Evolutionary conservation across 257 asterid genomes (phyloP).

Genomic region (Hygrophila difformis): DNA sequence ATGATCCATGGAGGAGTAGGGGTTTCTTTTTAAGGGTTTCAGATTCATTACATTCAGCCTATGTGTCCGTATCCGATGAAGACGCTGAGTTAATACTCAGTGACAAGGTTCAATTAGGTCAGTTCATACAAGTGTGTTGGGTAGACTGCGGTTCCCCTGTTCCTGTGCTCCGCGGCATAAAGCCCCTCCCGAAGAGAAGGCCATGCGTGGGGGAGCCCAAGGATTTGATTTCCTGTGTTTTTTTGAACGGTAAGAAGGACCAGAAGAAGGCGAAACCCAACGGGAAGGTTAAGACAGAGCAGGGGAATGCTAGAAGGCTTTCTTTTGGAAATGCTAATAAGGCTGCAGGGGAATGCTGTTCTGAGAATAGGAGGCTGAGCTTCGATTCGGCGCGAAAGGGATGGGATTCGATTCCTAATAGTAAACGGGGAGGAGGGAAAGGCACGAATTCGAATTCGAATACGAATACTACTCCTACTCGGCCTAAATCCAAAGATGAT

Average conservation of each 20-base stretch:
- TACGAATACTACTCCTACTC: no score
- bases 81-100: constrained; percentile 69
- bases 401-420: constrained; percentile 55
- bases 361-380: constrained; percentile 63
- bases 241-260: constrained; percentile 41
- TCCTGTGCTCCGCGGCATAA: constrained; percentile 70
- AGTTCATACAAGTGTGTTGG: constrained; percentile 64
- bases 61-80: constrained; percentile 67
- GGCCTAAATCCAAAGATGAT: constrained; percentile 27
- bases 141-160: constrained; percentile 80
- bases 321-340: constrained; percentile 51
- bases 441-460: no score
- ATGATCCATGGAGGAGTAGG: constrained; percentile 91
- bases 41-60: constrained; percentile 90
- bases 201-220: constrained; percentile 76
- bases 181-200: constrained; percentile 66
- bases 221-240: constrained; percentile 86
- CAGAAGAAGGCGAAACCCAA: constrained; percentile 32
- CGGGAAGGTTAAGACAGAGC: constrained; percentile 35
- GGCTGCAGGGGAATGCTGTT: constrained; percentile 23
- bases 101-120: constrained; percentile 83
- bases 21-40: constrained; percentile 87
- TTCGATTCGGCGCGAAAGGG: constrained; percentile 69
- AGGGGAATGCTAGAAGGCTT: constrained; percentile 49
- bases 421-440: constrained; percentile 26